Conservation (phyloP, 2,329 filamentous ascomycete genomes). For the Phaeosphaeriaceae sp. region DNA sequence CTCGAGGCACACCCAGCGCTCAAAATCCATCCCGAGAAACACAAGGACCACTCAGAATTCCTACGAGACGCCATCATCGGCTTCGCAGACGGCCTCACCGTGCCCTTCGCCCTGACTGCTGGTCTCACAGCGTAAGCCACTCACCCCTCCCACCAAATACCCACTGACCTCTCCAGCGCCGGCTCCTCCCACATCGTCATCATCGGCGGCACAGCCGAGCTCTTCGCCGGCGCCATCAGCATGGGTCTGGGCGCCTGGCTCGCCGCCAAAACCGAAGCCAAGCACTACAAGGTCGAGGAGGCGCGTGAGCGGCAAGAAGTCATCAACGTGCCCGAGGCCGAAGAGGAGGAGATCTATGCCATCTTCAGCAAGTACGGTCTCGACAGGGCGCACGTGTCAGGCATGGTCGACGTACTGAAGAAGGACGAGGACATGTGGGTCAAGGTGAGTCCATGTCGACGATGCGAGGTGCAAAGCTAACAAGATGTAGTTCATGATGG, state of each 20-base stretch:
- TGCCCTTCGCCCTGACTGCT: slow-evolving; percentile 79
- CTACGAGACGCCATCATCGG: slow-evolving; percentile 74
- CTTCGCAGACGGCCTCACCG: slow-evolving; percentile 78
- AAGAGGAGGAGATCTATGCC: not conserved
- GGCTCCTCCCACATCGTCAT: slow-evolving; percentile 42
- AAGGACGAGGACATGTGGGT: slow-evolving; percentile 58
- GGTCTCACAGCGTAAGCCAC: slow-evolving; percentile 63
- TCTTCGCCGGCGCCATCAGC: slow-evolving; percentile 76
- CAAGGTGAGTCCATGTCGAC: too few relatives aligned
- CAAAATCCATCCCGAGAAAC: too few relatives aligned
- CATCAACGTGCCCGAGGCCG: slow-evolving; percentile 52
- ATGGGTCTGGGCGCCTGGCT: slow-evolving; percentile 81
- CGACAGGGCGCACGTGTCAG: slow-evolving; percentile 50
- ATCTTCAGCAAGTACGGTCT: slow-evolving; percentile 49
- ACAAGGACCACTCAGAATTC: slow-evolving; percentile 49
- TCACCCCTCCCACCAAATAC: not conserved
- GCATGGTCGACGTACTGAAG: slow-evolving; percentile 59
- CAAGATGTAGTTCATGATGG: slow-evolving; percentile 63
- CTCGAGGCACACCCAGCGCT: too few relatives aligned
- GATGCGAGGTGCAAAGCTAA: too few relatives aligned
- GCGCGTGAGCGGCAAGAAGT: slow-evolving; percentile 56
- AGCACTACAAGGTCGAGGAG: slow-evolving; percentile 59
- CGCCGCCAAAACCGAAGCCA: slow-evolving; percentile 53
- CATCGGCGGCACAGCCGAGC: slow-evolving; percentile 73
- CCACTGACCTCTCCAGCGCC: not conserved